A percentile compares a stretch with the other conserved stretches of the same genome.
Conservation (phyloP, 73 alveolate species). For the Strombidium stylifer region DNA sequence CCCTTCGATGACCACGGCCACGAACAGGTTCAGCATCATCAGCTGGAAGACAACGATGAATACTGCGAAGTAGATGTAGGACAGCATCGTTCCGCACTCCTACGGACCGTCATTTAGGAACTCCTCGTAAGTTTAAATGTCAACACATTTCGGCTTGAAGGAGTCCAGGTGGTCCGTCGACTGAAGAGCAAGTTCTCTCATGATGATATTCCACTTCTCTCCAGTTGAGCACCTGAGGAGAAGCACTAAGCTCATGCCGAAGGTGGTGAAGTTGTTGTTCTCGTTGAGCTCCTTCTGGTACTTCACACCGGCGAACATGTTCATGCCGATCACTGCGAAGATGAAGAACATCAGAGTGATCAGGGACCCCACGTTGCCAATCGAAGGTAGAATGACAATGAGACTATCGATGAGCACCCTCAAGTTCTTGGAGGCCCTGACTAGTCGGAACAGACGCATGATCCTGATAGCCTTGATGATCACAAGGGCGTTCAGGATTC, state of each 20-base stretch:
- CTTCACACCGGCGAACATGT: conserved; percentile 10
- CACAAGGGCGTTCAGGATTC: conserved; percentile 9
- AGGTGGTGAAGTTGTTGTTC: conserved; percentile 35
- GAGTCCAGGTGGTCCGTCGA: not conserved
- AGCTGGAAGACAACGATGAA: conserved; percentile 40
- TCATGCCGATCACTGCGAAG: conserved; percentile 33
- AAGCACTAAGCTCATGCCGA: conserved; percentile 1
- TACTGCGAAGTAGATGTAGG: conserved; percentile 30
- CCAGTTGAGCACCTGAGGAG: conserved; percentile 38
- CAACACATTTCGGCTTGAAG: not conserved
- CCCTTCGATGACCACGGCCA: conserved; percentile 61
- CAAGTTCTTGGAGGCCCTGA: conserved; percentile 40
- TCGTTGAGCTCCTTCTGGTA: not conserved
- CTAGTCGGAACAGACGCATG: conserved; percentile 51
- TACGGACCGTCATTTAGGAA: not conserved
- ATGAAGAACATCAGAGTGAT: conserved; percentile 39
- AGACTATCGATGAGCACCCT: conserved; percentile 51
- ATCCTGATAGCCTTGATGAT: conserved; percentile 46
- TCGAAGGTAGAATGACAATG: conserved; percentile 49
- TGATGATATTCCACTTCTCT: conserved; percentile 40
- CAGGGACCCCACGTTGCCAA: conserved; percentile 58
- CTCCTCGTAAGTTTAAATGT: not conserved
- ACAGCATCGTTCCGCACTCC: conserved; percentile 15
- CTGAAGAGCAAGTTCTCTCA: conserved; percentile 26
- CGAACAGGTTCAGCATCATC: conserved; percentile 59